Evolutionary conservation across 1,284 basidiomycete species (phyloP).

Genomic region (Boletellus sp.): DNA sequence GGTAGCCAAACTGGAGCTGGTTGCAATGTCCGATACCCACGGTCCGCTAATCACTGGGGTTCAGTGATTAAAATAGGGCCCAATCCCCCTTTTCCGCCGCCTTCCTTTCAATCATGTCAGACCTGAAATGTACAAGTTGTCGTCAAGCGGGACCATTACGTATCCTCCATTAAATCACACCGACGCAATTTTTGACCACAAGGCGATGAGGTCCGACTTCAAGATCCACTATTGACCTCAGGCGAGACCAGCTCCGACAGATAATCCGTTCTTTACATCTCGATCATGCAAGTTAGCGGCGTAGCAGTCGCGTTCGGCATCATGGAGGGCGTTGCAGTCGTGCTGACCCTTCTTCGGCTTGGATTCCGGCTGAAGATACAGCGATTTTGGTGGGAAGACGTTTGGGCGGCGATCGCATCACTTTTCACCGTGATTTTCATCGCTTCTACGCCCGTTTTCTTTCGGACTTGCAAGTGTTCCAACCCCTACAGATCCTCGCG

Average conservation of each 20-base stretch:
- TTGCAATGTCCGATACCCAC: background rate
- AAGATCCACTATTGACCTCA: background rate
- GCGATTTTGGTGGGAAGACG: conserved; percentile 24
- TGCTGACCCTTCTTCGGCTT: conserved; percentile 16
- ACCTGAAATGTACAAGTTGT: background rate
- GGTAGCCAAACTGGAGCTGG: too few relatives aligned
- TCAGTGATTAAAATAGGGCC: too few relatives aligned
- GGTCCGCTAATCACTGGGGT: too few relatives aligned
- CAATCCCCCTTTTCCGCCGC: background rate
- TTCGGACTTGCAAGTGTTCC: background rate
- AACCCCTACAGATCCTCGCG: background rate
- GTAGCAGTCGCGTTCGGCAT: conserved; percentile 9
- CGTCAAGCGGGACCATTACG: background rate
- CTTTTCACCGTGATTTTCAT: conserved; percentile 2
- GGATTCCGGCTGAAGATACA: conserved; percentile 12
- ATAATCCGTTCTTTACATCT: background rate
- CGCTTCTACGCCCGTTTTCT: background rate
- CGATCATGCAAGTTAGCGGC: background rate
- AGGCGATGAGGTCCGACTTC: background rate
- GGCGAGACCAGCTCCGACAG: background rate
- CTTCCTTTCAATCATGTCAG: background rate
- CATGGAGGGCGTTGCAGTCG: conserved; percentile 1
- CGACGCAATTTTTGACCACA: background rate
- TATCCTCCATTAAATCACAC: background rate
- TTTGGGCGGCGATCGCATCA: conserved; percentile 13